phyloP scores from a whole-genome alignment of 2,329 filamentous ascomycete species.

The Parastagonospora nodorum region DNA sequence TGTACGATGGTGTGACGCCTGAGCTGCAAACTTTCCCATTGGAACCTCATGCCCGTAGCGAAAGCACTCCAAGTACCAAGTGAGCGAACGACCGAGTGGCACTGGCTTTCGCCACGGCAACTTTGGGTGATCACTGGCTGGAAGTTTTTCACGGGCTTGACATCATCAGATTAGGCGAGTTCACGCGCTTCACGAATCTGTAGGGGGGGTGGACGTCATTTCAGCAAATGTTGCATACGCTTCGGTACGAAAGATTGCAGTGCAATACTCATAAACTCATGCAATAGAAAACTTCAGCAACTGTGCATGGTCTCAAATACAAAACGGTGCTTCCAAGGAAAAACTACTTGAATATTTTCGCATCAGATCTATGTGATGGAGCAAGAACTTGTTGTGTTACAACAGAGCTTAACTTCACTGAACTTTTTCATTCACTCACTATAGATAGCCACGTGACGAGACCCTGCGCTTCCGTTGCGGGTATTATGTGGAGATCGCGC shows the following conservation, averaged over 20 bases:
- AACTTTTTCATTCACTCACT: no score
- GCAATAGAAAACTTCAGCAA: neutral
- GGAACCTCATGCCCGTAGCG: slow-evolving; percentile 41
- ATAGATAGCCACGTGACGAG: no score
- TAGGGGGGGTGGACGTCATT: neutral
- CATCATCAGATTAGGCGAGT: neutral
- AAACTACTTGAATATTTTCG: neutral
- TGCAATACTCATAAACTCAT: neutral
- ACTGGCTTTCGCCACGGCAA: neutral
- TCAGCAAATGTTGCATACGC: neutral
- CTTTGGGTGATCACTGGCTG: neutral
- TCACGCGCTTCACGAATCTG: neutral
- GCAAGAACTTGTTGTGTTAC: no score
- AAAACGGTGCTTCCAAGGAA: neutral
- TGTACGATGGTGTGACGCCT: slow-evolving; percentile 59
- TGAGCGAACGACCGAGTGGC: neutral
- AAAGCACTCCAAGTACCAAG: neutral
- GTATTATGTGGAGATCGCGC: neutral
- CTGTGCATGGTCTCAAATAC: neutral
- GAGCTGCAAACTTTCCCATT: slow-evolving; percentile 62
- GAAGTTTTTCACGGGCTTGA: neutral
- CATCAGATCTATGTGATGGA: no score
- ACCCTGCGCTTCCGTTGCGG: neutral
- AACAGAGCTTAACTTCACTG: no score
- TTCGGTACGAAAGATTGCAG: neutral